These are phyloP conservation scores for Hippophae tibetana DNA, from an alignment of 306 rosid genomes.

Conservation along the genomic window DNA sequence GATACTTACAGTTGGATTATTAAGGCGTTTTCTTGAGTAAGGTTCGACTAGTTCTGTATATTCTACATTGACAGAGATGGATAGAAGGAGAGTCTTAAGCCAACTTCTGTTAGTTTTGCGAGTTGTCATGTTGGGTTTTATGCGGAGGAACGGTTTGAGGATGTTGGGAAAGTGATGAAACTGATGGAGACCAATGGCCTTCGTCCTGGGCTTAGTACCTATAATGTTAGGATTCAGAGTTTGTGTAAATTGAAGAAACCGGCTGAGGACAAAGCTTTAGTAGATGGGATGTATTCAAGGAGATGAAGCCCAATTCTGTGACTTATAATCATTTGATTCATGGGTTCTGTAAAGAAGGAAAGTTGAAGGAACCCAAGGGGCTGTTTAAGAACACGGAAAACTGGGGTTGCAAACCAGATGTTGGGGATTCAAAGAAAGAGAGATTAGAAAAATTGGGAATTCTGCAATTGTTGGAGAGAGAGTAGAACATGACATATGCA, in stretches of 20 bases:
- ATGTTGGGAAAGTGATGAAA: conserved; percentile 49
- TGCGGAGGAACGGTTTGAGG: conserved; percentile 53
- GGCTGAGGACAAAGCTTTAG: conserved; percentile 55
- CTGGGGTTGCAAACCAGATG: conserved; percentile 37
- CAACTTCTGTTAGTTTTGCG: conserved; percentile 36
- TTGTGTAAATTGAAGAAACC: conserved; percentile 66
- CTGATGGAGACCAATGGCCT: conserved; percentile 51
- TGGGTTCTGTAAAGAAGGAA: conserved; percentile 68
- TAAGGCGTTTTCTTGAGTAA: conserved; percentile 49
- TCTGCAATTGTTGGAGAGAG: too few species aligned
- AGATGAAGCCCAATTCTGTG: conserved; percentile 53
- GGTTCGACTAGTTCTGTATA: conserved; percentile 49
- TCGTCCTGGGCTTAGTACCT: conserved; percentile 27
- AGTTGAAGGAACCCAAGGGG: conserved; percentile 51
- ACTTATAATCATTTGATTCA: conserved; percentile 50
- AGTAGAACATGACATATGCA: too few species aligned
- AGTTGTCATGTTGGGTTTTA: conserved; percentile 47
- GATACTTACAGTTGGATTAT: conserved; percentile 57
- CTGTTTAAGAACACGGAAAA: conserved; percentile 43
- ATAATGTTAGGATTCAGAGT: conserved; percentile 63
- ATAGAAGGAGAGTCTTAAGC: conserved; percentile 35
- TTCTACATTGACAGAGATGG: conserved; percentile 67
- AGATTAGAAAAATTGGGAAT: too few species aligned
- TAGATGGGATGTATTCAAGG: conserved; percentile 44
- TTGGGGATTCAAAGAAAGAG: too few species aligned